A percentile compares a stretch with the other conserved stretches of the same genome.
These are phyloP conservation scores for Paraglomus occultum DNA, from an alignment of 192 early-diverging fungal species.

Conservation along the genomic window DNA sequence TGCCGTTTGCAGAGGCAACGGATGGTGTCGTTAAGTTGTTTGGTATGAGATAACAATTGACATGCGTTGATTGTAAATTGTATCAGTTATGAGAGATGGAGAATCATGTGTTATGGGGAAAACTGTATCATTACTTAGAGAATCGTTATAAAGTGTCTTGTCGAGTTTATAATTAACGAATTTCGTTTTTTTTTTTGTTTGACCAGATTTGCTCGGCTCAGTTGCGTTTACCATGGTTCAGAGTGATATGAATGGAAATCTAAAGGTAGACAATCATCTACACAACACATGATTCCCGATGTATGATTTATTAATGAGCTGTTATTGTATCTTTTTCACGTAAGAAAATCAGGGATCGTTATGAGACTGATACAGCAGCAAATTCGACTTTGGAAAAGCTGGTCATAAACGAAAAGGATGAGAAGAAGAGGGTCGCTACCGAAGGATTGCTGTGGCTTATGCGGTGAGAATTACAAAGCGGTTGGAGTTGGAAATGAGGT, in stretches of 20 bases:
- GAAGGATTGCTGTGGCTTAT: slow-evolving; percentile 94
- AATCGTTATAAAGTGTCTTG: not conserved
- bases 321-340: slow-evolving; percentile 13
- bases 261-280: slow-evolving; percentile 55
- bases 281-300: not conserved
- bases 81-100: not conserved
- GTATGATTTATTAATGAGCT: not conserved
- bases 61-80: not conserved
- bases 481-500: not conserved
- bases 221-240: slow-evolving; percentile 85
- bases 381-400: slow-evolving; percentile 84
- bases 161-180: slow-evolving; percentile 1
- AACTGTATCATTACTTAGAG: not conserved
- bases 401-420: slow-evolving; percentile 65
- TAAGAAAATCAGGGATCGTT: slow-evolving; percentile 82
- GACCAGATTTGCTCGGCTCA: slow-evolving; percentile 63
- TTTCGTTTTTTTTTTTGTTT: not conserved
- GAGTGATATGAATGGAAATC: slow-evolving; percentile 90
- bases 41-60: slow-evolving; percentile 46
- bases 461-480: slow-evolving; percentile 48
- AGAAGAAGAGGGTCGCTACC: slow-evolving; percentile 82
- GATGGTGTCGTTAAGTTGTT: slow-evolving; percentile 75
- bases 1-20: slow-evolving; percentile 74
- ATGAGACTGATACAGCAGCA: slow-evolving; percentile 58
- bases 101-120: not conserved